phyloP scores from a whole-genome alignment of 805 yeast species.

The Priceomyces castillae region DNA sequence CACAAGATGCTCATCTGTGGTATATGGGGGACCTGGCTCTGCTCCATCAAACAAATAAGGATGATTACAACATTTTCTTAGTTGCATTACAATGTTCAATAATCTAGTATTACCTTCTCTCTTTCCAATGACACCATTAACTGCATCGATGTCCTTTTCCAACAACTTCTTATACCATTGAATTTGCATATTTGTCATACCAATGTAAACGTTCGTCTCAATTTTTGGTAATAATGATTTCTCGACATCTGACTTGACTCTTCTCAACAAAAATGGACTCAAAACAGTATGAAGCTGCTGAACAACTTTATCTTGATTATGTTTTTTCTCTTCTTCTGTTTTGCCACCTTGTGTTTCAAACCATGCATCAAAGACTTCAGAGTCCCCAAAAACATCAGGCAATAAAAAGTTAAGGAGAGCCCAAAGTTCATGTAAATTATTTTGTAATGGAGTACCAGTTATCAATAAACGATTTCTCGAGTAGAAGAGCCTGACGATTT shows the following conservation, averaged over 20 bases:
- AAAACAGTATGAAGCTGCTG: slow-evolving; percentile 85
- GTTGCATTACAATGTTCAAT: slow-evolving; percentile 92
- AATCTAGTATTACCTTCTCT: slow-evolving; percentile 89
- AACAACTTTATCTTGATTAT: slow-evolving; percentile 73
- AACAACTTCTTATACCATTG: slow-evolving; percentile 86
- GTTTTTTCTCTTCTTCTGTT: slow-evolving; percentile 36
- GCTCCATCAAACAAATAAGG: slow-evolving; percentile 99
- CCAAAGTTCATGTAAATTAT: slow-evolving; percentile 95
- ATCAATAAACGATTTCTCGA: slow-evolving; percentile 81
- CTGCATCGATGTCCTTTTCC: slow-evolving; percentile 94
- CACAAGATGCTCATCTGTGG: slow-evolving; percentile 93
- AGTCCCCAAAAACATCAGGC: slow-evolving; percentile 94
- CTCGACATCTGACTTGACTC: slow-evolving; percentile 93
- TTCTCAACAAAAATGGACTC: slow-evolving; percentile 81
- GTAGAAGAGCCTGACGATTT: slow-evolving; percentile 84
- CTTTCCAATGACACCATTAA: slow-evolving; percentile 92
- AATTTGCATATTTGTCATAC: slow-evolving; percentile 94
- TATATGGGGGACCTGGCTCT: slow-evolving; percentile 97
- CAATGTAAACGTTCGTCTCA: slow-evolving; percentile 85
- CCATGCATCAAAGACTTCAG: slow-evolving; percentile 90
- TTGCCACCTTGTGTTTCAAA: slow-evolving; percentile 55
- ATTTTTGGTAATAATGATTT: slow-evolving; percentile 86
- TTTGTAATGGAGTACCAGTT: slow-evolving; percentile 95
- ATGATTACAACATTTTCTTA: slow-evolving; percentile 95
- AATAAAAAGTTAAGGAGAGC: slow-evolving; percentile 84